Evolutionary conservation across 495 filamentous ascomycete genomes (phyloP).

Genomic region (Penicillium angulare): DNA sequence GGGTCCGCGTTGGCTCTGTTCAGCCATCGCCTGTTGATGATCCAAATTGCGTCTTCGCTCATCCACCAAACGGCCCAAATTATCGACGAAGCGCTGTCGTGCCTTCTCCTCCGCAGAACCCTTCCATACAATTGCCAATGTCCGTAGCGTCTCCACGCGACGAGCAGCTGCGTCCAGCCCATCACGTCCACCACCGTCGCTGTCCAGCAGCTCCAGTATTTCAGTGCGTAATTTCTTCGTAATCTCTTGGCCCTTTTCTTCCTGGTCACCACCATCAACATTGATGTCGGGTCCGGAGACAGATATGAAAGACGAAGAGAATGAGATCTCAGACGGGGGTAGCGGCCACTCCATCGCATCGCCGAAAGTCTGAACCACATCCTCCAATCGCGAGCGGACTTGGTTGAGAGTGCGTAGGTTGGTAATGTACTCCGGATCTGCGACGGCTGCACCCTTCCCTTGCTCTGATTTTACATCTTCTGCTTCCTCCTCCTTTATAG

Average conservation of each 20-base stretch:
- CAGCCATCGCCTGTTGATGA: conserved; percentile 49
- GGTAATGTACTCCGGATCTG: conserved; percentile 68
- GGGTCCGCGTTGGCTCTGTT: conserved; percentile 23
- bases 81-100: conserved; percentile 75
- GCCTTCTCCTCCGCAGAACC: conserved; percentile 92
- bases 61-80: conserved; percentile 60
- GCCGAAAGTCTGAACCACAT: conserved; percentile 84
- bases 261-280: conserved; percentile 60
- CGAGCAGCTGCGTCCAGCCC: conserved; percentile 64
- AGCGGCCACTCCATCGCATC: conserved; percentile 92
- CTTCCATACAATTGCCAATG: conserved; percentile 78
- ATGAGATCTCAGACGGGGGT: conserved; percentile 71
- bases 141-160: conserved; percentile 70
- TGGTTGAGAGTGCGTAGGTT: conserved; percentile 77
- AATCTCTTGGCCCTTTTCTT: conserved; percentile 76
- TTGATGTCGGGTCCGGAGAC: conserved; percentile 73
- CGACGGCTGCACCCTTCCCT: background rate
- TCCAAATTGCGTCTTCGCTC: conserved; percentile 57
- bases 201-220: conserved; percentile 63
- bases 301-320: conserved; percentile 74
- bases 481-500: conserved; percentile 12
- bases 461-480: background rate
- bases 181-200: conserved; percentile 35
- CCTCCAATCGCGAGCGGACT: conserved; percentile 78
- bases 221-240: conserved; percentile 67